These are phyloP conservation scores for Aspergillus proliferans DNA, from an alignment of 2,329 filamentous ascomycete species.

Conservation along the genomic window DNA sequence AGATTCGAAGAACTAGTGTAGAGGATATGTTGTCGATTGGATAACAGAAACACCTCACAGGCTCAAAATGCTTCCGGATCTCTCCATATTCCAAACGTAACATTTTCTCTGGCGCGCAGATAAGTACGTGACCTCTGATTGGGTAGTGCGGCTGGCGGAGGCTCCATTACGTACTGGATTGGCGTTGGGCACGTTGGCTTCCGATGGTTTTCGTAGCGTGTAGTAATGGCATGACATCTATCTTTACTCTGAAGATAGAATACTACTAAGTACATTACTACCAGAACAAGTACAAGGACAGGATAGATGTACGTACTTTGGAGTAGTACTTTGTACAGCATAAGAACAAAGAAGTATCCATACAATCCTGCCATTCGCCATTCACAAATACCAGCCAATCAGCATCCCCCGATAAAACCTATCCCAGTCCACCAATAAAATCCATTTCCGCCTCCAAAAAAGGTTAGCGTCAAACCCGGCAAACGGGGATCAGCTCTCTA, in stretches of 20 bases:
- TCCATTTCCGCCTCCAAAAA: slow-evolving; percentile 1
- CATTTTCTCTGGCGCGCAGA: slow-evolving; percentile 10
- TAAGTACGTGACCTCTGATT: slow-evolving; percentile 18
- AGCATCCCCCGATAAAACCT: slow-evolving; percentile 16
- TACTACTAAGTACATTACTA: too few species aligned
- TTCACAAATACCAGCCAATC: slow-evolving; percentile 16
- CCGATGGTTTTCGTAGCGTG: background rate
- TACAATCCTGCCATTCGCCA: background rate
- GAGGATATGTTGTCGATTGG: slow-evolving; percentile 1
- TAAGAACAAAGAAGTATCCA: background rate
- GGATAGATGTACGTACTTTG: too few species aligned
- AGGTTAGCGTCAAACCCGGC: slow-evolving; percentile 16
- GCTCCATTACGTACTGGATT: slow-evolving; percentile 29
- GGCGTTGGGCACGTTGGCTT: background rate
- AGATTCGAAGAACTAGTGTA: background rate
- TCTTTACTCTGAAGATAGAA: background rate
- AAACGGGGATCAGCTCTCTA: slow-evolving; percentile 25
- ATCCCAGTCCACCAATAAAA: slow-evolving; percentile 17
- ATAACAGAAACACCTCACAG: slow-evolving; percentile 7
- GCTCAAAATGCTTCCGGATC: slow-evolving; percentile 10
- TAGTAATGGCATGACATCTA: background rate
- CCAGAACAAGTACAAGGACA: background rate
- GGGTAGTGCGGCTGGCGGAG: slow-evolving; percentile 14
- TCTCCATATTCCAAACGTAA: slow-evolving; percentile 23
- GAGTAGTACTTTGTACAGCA: too few species aligned